Evolutionary conservation across 768 basidiomycete genomes (phyloP).

Genomic region (Cystobasidium tubakii): DNA sequence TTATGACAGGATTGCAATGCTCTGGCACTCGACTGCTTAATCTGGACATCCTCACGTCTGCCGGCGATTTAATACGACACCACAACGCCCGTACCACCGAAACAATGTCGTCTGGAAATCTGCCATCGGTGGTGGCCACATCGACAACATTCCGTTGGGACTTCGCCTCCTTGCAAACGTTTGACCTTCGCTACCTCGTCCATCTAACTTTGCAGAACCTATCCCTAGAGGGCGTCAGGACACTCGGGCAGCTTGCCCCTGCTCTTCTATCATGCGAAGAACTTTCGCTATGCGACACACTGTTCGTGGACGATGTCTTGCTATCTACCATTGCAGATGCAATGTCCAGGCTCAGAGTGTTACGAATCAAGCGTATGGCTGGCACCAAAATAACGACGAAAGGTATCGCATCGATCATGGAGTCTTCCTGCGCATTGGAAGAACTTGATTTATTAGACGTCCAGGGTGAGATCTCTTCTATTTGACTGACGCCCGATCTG

Average conservation of each 20-base stretch:
- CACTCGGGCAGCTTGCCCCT: background rate
- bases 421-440: background rate
- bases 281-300: background rate
- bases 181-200: background rate
- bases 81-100: background rate
- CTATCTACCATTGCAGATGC: background rate
- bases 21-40: background rate
- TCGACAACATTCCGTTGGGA: background rate
- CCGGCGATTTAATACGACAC: no score
- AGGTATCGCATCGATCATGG: slow-evolving; percentile 2
- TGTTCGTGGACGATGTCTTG: slow-evolving; percentile 26
- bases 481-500: background rate
- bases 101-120: background rate
- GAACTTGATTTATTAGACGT: background rate
- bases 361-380: background rate
- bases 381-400: background rate
- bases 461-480: background rate
- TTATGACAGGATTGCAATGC: background rate
- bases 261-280: background rate
- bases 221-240: slow-evolving; percentile 8
- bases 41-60: background rate
- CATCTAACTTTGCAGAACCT: slow-evolving; percentile 5
- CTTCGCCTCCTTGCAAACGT: background rate
- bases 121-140: background rate
- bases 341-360: background rate